Conservation (phyloP, 768 basidiomycete genomes). For the Rhodotorula graminis region DNA sequence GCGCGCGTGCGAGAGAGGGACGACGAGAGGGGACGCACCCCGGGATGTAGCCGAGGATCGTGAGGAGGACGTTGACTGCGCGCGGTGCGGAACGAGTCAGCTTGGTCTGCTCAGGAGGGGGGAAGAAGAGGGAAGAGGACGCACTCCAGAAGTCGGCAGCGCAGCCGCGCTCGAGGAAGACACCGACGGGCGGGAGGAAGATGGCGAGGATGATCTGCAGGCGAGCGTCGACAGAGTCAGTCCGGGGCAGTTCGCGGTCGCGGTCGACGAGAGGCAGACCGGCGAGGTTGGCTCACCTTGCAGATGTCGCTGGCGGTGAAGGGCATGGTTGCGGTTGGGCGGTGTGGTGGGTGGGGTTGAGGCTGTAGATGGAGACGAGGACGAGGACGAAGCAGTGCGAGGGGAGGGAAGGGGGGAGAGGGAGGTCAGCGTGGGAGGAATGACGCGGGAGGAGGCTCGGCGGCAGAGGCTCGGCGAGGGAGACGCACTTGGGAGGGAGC, state of each 20-base stretch:
- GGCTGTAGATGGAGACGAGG: not conserved
- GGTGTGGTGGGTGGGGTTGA: no score
- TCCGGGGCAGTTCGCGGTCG: no score
- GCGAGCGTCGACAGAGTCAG: no score
- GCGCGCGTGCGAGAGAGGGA: no score
- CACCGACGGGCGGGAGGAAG: slow-evolving; percentile 74
- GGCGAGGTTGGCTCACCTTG: slow-evolving; percentile 56
- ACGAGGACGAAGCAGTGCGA: not conserved
- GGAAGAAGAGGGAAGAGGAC: no score
- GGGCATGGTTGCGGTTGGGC: not conserved
- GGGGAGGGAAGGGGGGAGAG: not conserved
- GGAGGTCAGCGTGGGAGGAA: not conserved
- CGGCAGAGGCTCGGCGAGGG: not conserved
- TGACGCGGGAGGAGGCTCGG: not conserved
- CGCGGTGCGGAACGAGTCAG: no score
- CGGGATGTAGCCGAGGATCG: slow-evolving; percentile 44
- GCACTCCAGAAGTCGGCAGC: slow-evolving; percentile 61
- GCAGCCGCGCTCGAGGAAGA: slow-evolving; percentile 84
- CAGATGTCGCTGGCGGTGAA: slow-evolving; percentile 69
- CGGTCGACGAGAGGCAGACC: no score
- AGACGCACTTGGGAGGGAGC: not conserved
- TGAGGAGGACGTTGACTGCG: slow-evolving; percentile 67
- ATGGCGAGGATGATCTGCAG: slow-evolving; percentile 56
- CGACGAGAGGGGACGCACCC: not conserved
- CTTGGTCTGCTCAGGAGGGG: no score